Evolutionary conservation across 2,329 filamentous ascomycete species (phyloP), one percentile per base, ranked within the genome.

Genomic region (Claviceps lovelessii): DNA sequence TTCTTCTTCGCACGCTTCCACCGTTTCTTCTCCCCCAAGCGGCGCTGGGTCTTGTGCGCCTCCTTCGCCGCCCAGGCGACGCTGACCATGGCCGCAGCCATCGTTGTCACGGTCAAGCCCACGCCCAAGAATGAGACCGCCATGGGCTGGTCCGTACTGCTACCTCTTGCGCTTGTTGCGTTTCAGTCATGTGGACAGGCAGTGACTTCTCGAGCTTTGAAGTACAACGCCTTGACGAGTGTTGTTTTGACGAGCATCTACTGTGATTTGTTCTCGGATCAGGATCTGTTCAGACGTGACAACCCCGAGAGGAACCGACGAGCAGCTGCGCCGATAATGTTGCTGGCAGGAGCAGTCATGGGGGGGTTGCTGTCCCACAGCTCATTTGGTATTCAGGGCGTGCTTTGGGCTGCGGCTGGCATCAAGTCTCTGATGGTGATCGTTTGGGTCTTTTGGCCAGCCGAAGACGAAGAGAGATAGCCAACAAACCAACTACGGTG

Each of bases 161-260:
- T 85, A 0, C 85, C 86, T 0, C 76, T 90, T 48, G 81, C 78
- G 0, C 70, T 88, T 8, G 75, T 90, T 6, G 84, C 85, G 1
- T 88, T 91, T 62, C 87, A 91, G 70, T 84, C 81, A 59, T 85
- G 84, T 54, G 88, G 86, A 0, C 87, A 91, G 65, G 86, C 86
- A 1, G 83, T 90, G n/a, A 80, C 80, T 0, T 88, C 84, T 61
- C 72, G 86, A 4, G 81, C 85, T 0, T 68, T 91, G 57, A 78
- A 82, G 61, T 85, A 83, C 64, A 83, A 81, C 56, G 80, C 83
- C 2, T 70, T 91, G 23, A 90, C 86, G 0, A 89, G 84, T 58
- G 86, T 90, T 17, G 88, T 90, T 3, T 69, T 93, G 56, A 91
- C 88, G 1, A 89, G 85, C 64, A 83, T 88, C 58, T 91, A 90